Evolutionary conservation across 257 asterid genomes (phyloP).

Genomic region (Jacaranda copaia): DNA sequence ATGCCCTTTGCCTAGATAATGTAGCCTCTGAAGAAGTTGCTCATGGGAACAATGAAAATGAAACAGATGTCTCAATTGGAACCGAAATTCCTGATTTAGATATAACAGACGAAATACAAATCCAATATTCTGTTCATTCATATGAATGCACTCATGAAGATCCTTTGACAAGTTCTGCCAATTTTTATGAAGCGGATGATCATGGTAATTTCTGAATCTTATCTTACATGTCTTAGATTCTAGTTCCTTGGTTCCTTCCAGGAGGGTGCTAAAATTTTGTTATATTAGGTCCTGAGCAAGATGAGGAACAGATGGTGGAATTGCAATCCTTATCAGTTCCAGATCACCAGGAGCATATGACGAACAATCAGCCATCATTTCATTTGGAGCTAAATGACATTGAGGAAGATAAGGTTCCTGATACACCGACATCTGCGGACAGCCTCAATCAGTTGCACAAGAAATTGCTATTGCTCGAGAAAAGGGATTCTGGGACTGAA

Average conservation of each 20-base stretch:
- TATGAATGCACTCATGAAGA: constrained; percentile 47
- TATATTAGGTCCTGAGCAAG: constrained; percentile 51
- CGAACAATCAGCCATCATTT: constrained; percentile 35
- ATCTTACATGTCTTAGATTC: not conserved
- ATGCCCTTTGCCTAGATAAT: constrained; percentile 41
- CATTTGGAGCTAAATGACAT: constrained; percentile 52
- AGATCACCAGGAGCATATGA: constrained; percentile 40
- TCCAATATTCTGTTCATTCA: constrained; percentile 43
- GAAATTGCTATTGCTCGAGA: constrained; percentile 68
- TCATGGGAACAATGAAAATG: constrained; percentile 67
- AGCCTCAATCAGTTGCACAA: constrained; percentile 65
- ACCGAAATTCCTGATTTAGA: constrained; percentile 95
- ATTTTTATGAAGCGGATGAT: constrained; percentile 38
- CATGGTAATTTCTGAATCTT: constrained; percentile 55
- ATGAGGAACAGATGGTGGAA: constrained; percentile 51
- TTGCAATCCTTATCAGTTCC: constrained; percentile 49
- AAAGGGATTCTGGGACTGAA: constrained; percentile 72
- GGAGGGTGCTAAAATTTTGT: constrained; percentile 8
- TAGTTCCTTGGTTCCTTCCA: not conserved
- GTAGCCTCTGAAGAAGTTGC: constrained; percentile 64
- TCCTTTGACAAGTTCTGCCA: constrained; percentile 46
- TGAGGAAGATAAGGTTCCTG: constrained; percentile 84
- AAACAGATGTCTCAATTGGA: constrained; percentile 92
- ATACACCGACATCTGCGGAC: constrained; percentile 78
- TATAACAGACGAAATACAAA: constrained; percentile 64